These are phyloP conservation scores for Chytridium lagenaria DNA, from an alignment of 371 early-diverging fungal genomes.

Conservation along the genomic window DNA sequence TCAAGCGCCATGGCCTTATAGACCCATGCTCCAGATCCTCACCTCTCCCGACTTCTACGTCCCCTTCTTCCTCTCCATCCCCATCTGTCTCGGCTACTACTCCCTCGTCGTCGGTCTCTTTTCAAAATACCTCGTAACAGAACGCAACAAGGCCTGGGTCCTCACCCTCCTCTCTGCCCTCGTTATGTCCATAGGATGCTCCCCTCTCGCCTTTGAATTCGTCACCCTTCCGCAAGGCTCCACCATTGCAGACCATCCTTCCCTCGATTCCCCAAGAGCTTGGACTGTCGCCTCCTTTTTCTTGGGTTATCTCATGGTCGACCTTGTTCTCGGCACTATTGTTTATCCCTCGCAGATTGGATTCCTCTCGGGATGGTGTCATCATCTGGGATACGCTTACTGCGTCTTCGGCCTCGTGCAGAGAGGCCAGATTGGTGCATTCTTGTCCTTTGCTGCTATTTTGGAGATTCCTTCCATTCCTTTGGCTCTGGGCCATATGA, in stretches of 20 bases:
- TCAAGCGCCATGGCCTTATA: slow-evolving; percentile 21
- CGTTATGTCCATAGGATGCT: slow-evolving; percentile 45
- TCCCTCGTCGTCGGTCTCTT: slow-evolving; percentile 12
- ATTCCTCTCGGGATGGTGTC: slow-evolving; percentile 53
- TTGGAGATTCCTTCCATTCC: slow-evolving; percentile 58
- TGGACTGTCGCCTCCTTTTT: slow-evolving; percentile 42
- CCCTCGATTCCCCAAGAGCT: slow-evolving; percentile 34
- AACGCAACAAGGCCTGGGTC: slow-evolving; percentile 54
- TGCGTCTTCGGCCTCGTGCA: slow-evolving; percentile 36
- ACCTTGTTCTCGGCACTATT: slow-evolving; percentile 48
- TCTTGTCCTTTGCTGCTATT: slow-evolving; percentile 46
- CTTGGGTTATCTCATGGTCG: slow-evolving; percentile 49
- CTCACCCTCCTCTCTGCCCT: slow-evolving; percentile 49
- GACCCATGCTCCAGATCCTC: slow-evolving; percentile 1
- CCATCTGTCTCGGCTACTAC: slow-evolving; percentile 21
- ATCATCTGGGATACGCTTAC: slow-evolving; percentile 49
- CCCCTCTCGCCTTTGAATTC: slow-evolving; percentile 41
- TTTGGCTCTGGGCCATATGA: slow-evolving; percentile 51
- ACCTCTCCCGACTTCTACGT: slow-evolving; percentile 8
- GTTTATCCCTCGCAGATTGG: slow-evolving; percentile 52
- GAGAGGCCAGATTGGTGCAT: slow-evolving; percentile 47
- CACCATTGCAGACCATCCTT: slow-evolving; percentile 28
- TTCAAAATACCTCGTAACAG: slow-evolving; percentile 28
- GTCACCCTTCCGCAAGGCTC: background rate
- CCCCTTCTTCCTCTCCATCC: slow-evolving; percentile 17